Conservation (phyloP, 257 asterid species). For the Ophiorrhiza pumila region DNA sequence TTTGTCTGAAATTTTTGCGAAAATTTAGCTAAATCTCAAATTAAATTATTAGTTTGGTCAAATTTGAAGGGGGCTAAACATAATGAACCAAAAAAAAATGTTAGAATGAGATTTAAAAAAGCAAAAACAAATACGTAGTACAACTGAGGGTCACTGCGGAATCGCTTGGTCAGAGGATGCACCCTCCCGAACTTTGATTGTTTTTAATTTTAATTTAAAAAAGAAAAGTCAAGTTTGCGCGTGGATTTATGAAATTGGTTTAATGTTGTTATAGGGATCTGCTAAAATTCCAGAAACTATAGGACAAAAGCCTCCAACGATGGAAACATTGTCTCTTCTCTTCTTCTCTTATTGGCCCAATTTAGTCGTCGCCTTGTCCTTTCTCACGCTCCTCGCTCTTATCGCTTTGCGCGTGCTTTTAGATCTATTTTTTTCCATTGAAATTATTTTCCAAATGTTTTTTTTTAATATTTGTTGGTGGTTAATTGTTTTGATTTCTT, state of each 20-base stretch:
- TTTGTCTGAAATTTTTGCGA: no score
- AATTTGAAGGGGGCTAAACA: no score
- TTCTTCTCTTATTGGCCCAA: not conserved
- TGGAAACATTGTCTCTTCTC: slow-evolving; percentile 16
- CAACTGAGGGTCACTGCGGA: no score
- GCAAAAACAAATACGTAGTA: no score
- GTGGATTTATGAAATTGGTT: not conserved
- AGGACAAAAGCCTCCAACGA: slow-evolving; percentile 13
- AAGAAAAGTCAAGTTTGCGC: not conserved
- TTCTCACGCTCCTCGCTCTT: not conserved
- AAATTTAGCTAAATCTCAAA: no score
- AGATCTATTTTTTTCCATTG: not conserved
- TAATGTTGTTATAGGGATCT: not conserved
- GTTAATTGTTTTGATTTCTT: no score
- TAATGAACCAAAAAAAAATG: no score
- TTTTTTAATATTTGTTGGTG: not conserved
- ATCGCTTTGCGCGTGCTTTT: not conserved
- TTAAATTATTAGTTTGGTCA: no score
- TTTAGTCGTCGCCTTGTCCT: not conserved
- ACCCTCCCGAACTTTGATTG: no score
- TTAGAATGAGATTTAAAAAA: no score
- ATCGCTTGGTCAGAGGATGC: no score
- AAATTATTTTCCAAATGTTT: not conserved
- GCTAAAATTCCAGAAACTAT: not conserved
- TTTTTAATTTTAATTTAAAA: no score